Conservation (phyloP, 331 rosid species). For the Malus hybrid region DNA sequence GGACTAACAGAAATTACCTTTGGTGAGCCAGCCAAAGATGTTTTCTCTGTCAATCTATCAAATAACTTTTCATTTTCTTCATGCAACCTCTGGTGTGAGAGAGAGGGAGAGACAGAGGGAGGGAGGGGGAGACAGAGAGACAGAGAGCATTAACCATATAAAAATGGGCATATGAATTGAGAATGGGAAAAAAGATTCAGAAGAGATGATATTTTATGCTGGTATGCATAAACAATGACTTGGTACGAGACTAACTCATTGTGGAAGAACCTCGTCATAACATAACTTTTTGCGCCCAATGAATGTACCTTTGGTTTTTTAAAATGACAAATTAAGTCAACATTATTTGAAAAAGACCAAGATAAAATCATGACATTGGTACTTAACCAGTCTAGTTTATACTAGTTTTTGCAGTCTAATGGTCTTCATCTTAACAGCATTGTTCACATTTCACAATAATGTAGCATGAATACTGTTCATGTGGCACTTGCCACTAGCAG, state of each 20-base stretch:
- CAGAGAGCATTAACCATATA: slow-evolving; percentile 18
- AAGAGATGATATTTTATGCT: not conserved
- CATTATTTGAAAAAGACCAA: not conserved
- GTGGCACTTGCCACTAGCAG: not conserved
- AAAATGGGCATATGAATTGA: not conserved
- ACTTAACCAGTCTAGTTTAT: not conserved
- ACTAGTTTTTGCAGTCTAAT: not conserved
- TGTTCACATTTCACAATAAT: too few species aligned
- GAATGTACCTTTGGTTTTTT: not conserved
- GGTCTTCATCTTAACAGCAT: not conserved
- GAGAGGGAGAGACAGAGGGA: not conserved
- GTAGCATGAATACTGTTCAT: too few species aligned
- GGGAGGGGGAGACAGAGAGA: not conserved
- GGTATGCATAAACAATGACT: not conserved
- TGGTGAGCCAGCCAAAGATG: slow-evolving; percentile 57
- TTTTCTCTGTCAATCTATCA: slow-evolving; percentile 84
- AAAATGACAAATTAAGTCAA: not conserved
- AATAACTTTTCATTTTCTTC: slow-evolving; percentile 96
- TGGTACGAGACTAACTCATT: not conserved
- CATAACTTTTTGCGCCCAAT: not conserved
- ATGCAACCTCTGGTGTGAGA: slow-evolving; percentile 75
- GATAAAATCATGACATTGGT: not conserved
- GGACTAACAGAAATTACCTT: slow-evolving; percentile 44
- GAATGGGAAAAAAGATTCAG: not conserved
- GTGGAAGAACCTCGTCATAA: not conserved